Conservation (phyloP, 805 yeast species). For the Metschnikowia colocasiae region DNA sequence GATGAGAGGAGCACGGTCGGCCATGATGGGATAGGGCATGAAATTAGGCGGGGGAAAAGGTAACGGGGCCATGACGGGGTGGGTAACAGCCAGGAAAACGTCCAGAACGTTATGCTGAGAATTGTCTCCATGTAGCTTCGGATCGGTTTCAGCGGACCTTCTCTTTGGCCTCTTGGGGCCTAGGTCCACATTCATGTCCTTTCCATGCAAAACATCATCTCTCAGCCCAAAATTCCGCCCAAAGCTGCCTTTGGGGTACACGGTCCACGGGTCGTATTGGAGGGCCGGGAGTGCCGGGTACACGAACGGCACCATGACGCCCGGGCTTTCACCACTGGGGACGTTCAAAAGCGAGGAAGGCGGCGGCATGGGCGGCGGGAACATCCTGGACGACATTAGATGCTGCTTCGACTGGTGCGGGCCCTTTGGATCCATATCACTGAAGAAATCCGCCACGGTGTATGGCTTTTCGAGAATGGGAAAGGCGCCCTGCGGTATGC, state of each 20-base stretch:
- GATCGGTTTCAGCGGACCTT: not conserved
- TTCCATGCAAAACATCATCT: not conserved
- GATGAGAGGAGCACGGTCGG: conserved; percentile 31
- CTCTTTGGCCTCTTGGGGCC: not conserved
- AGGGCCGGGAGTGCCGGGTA: conserved; percentile 42
- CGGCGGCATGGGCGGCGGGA: conserved; percentile 43
- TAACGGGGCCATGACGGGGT: conserved; percentile 33
- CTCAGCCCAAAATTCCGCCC: not conserved
- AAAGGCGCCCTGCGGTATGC: conserved; percentile 34
- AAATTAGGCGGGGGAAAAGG: conserved; percentile 45
- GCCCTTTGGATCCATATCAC: conserved; percentile 25
- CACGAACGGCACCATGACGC: conserved; percentile 43
- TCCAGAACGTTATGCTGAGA: not conserved
- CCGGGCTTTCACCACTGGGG: conserved; percentile 13
- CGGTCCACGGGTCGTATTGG: conserved; percentile 9
- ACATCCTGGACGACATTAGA: conserved; percentile 21
- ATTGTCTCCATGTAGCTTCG: not conserved
- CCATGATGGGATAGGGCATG: conserved; percentile 43
- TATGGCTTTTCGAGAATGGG: conserved; percentile 37
- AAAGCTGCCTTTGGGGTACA: conserved; percentile 5
- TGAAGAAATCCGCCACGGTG: conserved; percentile 30
- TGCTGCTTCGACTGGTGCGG: conserved; percentile 21
- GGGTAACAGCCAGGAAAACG: not conserved
- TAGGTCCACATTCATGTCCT: not conserved
- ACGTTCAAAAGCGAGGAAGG: conserved; percentile 2